Conservation (phyloP, 163 green algal genomes). For the Volvox carteri region DNA sequence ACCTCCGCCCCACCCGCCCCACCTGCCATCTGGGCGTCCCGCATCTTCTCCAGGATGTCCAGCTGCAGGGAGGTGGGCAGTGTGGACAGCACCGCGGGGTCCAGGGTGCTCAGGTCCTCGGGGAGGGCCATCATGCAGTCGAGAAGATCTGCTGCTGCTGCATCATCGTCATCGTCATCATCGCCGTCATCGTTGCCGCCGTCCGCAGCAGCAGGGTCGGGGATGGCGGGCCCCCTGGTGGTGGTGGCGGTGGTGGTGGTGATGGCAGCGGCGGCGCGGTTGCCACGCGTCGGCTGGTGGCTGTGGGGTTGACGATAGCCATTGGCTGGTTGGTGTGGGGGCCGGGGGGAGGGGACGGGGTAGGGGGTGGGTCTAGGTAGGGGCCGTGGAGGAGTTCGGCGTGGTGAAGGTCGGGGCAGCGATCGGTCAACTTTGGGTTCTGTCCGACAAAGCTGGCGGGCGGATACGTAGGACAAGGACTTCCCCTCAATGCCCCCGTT, state of each 20-base stretch:
- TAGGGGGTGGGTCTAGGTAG: too few relatives aligned
- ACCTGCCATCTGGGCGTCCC: constrained; percentile 73
- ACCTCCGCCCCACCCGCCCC: background rate
- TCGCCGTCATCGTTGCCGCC: constrained; percentile 50
- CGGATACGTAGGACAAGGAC: too few relatives aligned
- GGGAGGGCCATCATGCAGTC: constrained; percentile 62
- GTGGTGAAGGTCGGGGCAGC: too few relatives aligned
- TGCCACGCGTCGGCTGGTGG: too few relatives aligned
- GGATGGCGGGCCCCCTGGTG: too few relatives aligned
- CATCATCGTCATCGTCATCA: constrained; percentile 57
- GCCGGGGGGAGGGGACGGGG: too few relatives aligned
- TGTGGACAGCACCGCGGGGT: constrained; percentile 87
- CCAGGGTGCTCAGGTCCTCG: constrained; percentile 68
- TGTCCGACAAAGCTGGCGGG: too few relatives aligned
- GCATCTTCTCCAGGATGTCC: constrained; percentile 88
- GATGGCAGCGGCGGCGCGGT: background rate
- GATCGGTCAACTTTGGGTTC: too few relatives aligned
- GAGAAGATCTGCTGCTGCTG: constrained; percentile 13
- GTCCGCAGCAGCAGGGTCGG: background rate
- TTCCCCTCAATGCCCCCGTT: too few relatives aligned
- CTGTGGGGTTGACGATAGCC: too few relatives aligned
- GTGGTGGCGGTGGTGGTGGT: background rate
- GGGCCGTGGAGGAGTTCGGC: too few relatives aligned
- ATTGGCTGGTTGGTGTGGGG: too few relatives aligned
- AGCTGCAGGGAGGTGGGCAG: constrained; percentile 88